These are phyloP conservation scores for Diaporthe destruens DNA, from an alignment of 2,329 filamentous ascomycete genomes.

Conservation along the genomic window DNA sequence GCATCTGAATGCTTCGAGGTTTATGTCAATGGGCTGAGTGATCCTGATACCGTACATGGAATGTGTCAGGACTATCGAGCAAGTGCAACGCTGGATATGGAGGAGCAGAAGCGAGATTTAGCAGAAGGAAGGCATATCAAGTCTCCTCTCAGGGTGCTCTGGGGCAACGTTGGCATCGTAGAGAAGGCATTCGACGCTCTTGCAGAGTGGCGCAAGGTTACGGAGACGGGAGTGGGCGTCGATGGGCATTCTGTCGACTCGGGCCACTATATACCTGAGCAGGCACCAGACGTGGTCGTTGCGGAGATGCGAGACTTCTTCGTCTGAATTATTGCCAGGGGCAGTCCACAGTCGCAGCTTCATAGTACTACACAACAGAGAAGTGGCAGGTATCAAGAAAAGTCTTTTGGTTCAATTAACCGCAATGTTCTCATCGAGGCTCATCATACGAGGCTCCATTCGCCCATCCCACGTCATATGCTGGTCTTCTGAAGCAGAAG, in stretches of 20 bases:
- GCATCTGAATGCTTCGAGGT: slow-evolving; percentile 51
- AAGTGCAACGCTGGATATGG: slow-evolving; percentile 63
- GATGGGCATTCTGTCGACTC: slow-evolving; percentile 58
- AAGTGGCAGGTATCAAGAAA: accelerated
- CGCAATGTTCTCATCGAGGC: neutral
- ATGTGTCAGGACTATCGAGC: slow-evolving; percentile 71
- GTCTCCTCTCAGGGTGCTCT: slow-evolving; percentile 63
- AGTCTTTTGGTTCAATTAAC: neutral
- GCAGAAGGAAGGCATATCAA: slow-evolving; percentile 57
- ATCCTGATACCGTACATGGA: slow-evolving; percentile 57
- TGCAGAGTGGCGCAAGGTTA: slow-evolving; percentile 64
- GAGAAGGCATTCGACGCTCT: slow-evolving; percentile 63
- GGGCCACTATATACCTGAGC: slow-evolving; percentile 65
- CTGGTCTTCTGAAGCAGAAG: neutral
- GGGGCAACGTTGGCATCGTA: slow-evolving; percentile 62
- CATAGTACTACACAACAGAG: neutral
- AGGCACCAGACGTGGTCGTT: slow-evolving; percentile 61
- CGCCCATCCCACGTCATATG: neutral
- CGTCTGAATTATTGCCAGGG: neutral
- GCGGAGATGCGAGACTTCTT: slow-evolving; percentile 55
- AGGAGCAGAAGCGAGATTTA: slow-evolving; percentile 61
- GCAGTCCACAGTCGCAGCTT: neutral
- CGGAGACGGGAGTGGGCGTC: slow-evolving; percentile 51
- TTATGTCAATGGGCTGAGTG: slow-evolving; percentile 58
- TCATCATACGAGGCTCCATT: slow-evolving; percentile 8